These are phyloP conservation scores for Hydnomerulius pinastri DNA, from an alignment of 768 basidiomycete genomes.

Conservation along the genomic window DNA sequence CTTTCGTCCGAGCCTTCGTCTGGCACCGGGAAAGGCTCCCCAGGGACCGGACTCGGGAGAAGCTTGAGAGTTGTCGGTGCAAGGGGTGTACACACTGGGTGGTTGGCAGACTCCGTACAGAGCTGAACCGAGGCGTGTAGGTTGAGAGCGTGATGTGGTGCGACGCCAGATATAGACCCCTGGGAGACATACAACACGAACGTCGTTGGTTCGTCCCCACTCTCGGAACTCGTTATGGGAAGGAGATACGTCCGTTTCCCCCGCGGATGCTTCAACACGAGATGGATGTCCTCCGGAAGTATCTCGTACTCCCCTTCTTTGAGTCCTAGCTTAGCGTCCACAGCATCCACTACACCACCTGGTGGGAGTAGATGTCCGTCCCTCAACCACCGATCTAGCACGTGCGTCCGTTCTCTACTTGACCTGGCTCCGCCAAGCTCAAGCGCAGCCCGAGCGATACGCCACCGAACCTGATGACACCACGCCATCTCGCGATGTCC, in stretches of 20 bases:
- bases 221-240: slow-evolving; percentile 31
- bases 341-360: slow-evolving; percentile 7
- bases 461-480: slow-evolving; percentile 97
- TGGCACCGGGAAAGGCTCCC: slow-evolving; percentile 61
- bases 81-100: slow-evolving; percentile 40
- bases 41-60: slow-evolving; percentile 60
- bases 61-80: slow-evolving; percentile 55
- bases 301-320: slow-evolving; percentile 31
- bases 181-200: slow-evolving; percentile 62
- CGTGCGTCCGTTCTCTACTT: slow-evolving; percentile 28
- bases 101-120: slow-evolving; percentile 38
- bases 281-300: slow-evolving; percentile 37
- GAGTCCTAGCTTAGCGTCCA: slow-evolving; percentile 14
- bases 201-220: slow-evolving; percentile 20
- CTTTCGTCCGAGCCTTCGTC: slow-evolving; percentile 73
- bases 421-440: slow-evolving; percentile 51
- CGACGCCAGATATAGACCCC: slow-evolving; percentile 53
- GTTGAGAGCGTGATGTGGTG: slow-evolving; percentile 48
- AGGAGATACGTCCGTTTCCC: slow-evolving; percentile 51
- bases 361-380: slow-evolving; percentile 55
- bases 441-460: slow-evolving; percentile 76
- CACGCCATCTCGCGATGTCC: slow-evolving; percentile 97
- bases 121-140: slow-evolving; percentile 49
- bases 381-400: slow-evolving; percentile 67
- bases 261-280: slow-evolving; percentile 47